A percentile compares a stretch with the other conserved stretches of the same genome.
Evolutionary conservation across 768 basidiomycete species (phyloP).

Genomic region (Hygrophorus russula): DNA sequence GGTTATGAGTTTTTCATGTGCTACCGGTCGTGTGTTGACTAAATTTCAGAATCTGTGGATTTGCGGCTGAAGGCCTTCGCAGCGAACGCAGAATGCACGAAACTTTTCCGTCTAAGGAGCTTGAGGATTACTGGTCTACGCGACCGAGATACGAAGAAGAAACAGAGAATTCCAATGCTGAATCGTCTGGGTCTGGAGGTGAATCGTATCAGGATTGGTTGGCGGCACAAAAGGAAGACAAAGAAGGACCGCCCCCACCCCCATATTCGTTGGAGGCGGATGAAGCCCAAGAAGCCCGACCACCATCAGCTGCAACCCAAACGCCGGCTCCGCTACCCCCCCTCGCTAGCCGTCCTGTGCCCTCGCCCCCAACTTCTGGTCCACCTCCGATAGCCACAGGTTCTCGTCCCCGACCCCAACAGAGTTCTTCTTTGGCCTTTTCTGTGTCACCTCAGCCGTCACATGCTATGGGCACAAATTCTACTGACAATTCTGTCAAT

Average conservation of each 20-base stretch:
- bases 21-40: too few species aligned
- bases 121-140: conserved; percentile 65
- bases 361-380: background rate
- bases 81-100: conserved; percentile 53
- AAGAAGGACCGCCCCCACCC: conserved; percentile 52
- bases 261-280: conserved; percentile 53
- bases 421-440: too few species aligned
- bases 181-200: conserved; percentile 18
- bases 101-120: conserved; percentile 56
- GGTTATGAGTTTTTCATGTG: too few species aligned
- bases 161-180: conserved; percentile 18
- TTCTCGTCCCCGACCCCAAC: background rate
- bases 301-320: background rate
- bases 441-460: background rate
- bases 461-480: background rate
- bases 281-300: conserved; percentile 9
- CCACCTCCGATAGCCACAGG: background rate
- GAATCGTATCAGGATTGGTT: conserved; percentile 42
- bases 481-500: background rate
- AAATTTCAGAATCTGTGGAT: conserved; percentile 37
- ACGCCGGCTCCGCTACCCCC: background rate
- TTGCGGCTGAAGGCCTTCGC: conserved; percentile 57
- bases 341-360: background rate
- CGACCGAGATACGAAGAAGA: conserved; percentile 46
- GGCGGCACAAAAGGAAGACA: conserved; percentile 27